Percentiles rank a stretch among this genome's conserved stretches.
phyloP scores from a whole-genome alignment of 306 rosid species.

The Quercus variabilis region DNA sequence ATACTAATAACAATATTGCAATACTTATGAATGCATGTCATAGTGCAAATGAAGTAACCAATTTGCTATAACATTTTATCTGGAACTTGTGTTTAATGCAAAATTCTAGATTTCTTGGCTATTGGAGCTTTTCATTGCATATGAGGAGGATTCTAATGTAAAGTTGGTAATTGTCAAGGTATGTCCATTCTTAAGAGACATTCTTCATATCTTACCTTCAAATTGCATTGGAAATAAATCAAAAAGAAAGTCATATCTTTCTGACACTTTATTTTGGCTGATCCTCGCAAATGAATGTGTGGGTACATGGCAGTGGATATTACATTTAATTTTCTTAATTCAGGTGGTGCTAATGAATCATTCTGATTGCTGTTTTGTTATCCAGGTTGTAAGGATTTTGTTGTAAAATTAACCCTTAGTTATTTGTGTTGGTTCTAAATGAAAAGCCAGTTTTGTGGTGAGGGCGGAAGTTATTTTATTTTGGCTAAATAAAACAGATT shows the following conservation, averaged over 20 bases:
- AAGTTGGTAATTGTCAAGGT: conserved; percentile 79
- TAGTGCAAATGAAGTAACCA: neutral
- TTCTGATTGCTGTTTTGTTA: no score
- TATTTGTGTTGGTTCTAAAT: neutral
- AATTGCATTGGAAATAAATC: neutral
- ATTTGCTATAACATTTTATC: neutral
- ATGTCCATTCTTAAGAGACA: conserved; percentile 9
- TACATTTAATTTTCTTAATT: no score
- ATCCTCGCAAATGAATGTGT: no score
- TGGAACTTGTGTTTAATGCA: neutral
- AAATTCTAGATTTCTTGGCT: conserved; percentile 53
- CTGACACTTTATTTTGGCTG: no score
- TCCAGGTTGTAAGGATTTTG: no score
- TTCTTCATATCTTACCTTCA: neutral
- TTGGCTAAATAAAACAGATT: no score
- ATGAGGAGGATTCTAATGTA: conserved; percentile 57
- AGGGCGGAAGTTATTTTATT: neutral
- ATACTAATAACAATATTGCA: no score
- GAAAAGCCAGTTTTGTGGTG: neutral
- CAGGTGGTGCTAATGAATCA: no score
- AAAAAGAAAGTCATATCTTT: neutral
- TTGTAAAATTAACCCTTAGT: no score
- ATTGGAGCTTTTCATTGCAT: conserved; percentile 50
- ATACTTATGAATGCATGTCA: neutral
- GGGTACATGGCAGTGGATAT: no score